These are phyloP conservation scores for Fusarium concolor DNA, from an alignment of 2,329 filamentous ascomycete species.

Conservation along the genomic window DNA sequence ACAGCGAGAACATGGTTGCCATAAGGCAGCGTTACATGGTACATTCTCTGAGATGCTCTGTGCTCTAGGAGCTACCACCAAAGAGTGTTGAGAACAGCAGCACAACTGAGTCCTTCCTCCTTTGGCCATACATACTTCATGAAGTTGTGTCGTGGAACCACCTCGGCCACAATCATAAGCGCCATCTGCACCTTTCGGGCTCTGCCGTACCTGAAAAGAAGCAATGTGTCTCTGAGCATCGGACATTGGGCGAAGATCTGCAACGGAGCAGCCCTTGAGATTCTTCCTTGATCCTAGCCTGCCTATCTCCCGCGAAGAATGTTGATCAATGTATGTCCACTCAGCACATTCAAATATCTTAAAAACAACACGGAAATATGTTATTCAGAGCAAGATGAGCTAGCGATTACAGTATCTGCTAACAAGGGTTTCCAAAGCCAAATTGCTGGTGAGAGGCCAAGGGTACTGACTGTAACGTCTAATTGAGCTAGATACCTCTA, in stretches of 20 bases:
- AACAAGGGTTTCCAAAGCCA: conserved; percentile 28
- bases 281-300: conserved; percentile 21
- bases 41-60: not conserved
- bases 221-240: conserved; percentile 18
- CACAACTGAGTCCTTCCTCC: conserved; percentile 11
- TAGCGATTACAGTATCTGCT: conserved; percentile 3
- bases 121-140: conserved; percentile 13
- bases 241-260: conserved; percentile 31
- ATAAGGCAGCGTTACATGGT: conserved; percentile 1
- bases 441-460: not conserved
- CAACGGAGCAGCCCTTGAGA: conserved; percentile 21
- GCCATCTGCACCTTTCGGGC: conserved; percentile 38
- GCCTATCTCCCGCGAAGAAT: conserved; percentile 30
- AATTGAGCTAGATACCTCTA: conserved; percentile 5
- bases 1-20: not conserved
- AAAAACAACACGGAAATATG: not conserved
- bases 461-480: not conserved
- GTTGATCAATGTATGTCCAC: conserved; percentile 11
- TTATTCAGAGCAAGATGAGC: conserved; percentile 11
- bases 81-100: conserved; percentile 10
- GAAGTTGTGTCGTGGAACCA: conserved; percentile 29
- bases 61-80: not conserved
- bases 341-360: not conserved
- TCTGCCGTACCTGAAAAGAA: conserved; percentile 28
- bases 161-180: conserved; percentile 15